Conservation (phyloP, 495 filamentous ascomycete genomes). For the Penicillium soppii region DNA sequence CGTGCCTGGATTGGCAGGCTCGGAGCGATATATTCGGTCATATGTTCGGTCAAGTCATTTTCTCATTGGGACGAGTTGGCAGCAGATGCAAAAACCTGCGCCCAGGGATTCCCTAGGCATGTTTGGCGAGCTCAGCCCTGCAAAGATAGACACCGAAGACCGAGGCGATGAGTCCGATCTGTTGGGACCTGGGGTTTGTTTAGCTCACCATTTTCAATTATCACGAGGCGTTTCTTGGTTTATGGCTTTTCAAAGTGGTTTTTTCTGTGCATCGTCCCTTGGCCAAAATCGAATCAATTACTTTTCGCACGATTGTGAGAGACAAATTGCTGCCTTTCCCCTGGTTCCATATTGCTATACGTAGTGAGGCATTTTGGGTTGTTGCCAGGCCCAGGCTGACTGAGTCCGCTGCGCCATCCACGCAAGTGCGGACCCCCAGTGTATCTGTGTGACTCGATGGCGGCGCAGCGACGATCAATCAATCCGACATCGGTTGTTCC, state of each 20-base stretch:
- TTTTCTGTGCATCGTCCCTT: constrained; percentile 18
- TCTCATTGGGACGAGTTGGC: too few relatives aligned
- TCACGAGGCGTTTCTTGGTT: constrained; percentile 24
- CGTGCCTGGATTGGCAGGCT: neutral
- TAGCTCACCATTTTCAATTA: constrained; percentile 16
- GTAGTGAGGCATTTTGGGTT: neutral
- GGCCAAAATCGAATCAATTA: constrained; percentile 22
- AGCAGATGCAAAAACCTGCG: too few relatives aligned
- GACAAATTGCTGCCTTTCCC: too few relatives aligned
- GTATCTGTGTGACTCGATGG: neutral
- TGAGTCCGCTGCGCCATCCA: neutral
- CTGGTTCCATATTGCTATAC: too few relatives aligned
- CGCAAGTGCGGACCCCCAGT: neutral
- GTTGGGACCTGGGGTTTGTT: neutral
- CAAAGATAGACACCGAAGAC: neutral
- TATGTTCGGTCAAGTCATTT: too few relatives aligned
- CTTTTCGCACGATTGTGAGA: neutral
- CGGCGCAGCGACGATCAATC: constrained; percentile 3
- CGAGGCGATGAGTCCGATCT: neutral
- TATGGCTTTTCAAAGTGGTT: constrained; percentile 18
- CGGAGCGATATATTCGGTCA: too few relatives aligned
- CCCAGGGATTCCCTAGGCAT: too few relatives aligned
- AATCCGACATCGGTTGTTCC: neutral
- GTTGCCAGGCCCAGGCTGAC: neutral
- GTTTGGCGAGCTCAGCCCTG: neutral